phyloP scores from a whole-genome alignment of 2,329 filamentous ascomycete species.

The Ophiocordyceps camponoti-floridani region DNA sequence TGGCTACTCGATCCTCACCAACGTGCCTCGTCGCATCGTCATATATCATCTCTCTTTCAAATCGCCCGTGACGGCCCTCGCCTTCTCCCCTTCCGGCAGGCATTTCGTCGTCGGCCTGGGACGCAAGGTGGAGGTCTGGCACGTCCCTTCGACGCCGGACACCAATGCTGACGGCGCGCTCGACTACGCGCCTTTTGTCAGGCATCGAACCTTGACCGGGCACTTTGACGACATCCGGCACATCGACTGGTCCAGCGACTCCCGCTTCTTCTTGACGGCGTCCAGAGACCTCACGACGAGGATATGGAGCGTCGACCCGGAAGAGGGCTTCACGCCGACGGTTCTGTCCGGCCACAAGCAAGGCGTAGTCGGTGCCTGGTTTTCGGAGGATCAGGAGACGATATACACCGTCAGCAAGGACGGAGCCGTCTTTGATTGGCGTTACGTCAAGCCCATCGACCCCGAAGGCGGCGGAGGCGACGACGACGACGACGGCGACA shows the following conservation, averaged over 20 bases:
- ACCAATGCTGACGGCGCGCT: conserved; percentile 62
- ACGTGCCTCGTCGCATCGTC: conserved; percentile 67
- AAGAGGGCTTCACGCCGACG: conserved; percentile 79
- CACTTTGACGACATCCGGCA: conserved; percentile 78
- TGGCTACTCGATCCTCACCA: conserved; percentile 83
- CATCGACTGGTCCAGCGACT: conserved; percentile 93
- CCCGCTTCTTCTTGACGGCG: conserved; percentile 81
- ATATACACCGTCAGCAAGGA: conserved; percentile 96
- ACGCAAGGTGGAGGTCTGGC: conserved; percentile 85
- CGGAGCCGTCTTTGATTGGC: conserved; percentile 90
- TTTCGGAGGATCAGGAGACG: conserved; percentile 82
- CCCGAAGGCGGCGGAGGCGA: conserved; percentile 12
- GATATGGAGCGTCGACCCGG: conserved; percentile 83
- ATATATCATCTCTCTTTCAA: conserved; percentile 96
- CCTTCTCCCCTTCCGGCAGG: conserved; percentile 79
- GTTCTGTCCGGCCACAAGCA: conserved; percentile 83
- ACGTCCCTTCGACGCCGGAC: conserved; percentile 79
- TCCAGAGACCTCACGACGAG: conserved; percentile 84
- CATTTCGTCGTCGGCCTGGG: conserved; percentile 84
- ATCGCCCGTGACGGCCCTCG: conserved; percentile 60
- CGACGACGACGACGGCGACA: conserved; percentile 42
- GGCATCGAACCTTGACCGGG: conserved; percentile 68
- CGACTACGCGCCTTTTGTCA: conserved; percentile 88
- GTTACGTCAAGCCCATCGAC: conserved; percentile 49
- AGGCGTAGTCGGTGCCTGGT: conserved; percentile 86